Base-by-base conservation (phyloP, 179 eudicot species). In the Pouteria campechiana region DNA sequence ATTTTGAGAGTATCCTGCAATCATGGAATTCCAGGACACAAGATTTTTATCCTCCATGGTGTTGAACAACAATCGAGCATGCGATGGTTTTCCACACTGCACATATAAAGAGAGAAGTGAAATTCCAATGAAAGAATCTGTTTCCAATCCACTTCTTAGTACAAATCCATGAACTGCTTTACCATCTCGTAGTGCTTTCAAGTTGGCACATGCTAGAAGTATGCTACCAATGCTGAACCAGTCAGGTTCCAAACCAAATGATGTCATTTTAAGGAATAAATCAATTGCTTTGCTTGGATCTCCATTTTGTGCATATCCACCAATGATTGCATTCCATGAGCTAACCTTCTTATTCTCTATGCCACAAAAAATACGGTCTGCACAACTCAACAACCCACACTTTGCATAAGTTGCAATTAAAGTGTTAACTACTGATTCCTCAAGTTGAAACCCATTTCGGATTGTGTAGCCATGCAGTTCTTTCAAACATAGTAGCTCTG, bases 11-110 rank as follows among this genome's bases (percentile, higher is more conserved):
- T 71, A 82, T 25, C 93, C 93, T 32, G 80, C 38, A 25, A 86
- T 69, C 69, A 86, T 71, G n/a, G 82, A 72, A 51, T 86, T 86
- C 96, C 87, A 78, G 18, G 68, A 60, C 25, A 78, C 72, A 27
- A 45, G 42, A 41, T 22, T 59, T 44, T 50, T 79, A 32, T 48
- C 53, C 34, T 54, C 47, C 37, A 60, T 62, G 34, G 58, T 22
- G 20, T 67, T 70, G 58, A 82, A 82, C 33, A 73, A 24, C 52
- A 46, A 46, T 41, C 40, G 49, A 21, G 87, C 76, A 56, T 16
- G 44, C 2, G 37, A 50, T 23, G 52, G 41, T 52, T 58, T 56
- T 33, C 50, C 60, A 55, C 83, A 82, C 14, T 42, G 59, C 39
- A 62, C 37, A 55, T 82, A 82, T 24, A 81, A 60, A 19, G 83